Evolutionary conservation across 345 rosid species (phyloP), one percentile per base, ranked within the genome.

Genomic region (Hevea brasiliensis): DNA sequence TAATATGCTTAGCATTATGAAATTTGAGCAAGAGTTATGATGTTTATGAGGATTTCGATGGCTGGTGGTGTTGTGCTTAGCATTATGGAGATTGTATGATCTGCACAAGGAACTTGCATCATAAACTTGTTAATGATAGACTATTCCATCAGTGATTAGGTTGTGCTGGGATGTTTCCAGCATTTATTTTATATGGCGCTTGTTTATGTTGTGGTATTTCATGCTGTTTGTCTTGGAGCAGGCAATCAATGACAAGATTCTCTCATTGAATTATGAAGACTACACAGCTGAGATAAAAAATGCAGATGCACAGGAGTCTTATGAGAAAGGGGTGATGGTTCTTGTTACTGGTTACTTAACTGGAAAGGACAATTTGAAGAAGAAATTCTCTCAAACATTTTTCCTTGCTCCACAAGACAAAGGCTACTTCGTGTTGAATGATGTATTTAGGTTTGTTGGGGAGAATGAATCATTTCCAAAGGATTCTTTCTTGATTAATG

Each of bases 321-420:
- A 78, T 57, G 84, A 70, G 79, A 84, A 84, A 58, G 98, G 98
- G 15, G 95, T 90, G 70, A 89, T 87, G 35, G 89, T 94, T 35
- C 78, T 92, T 54, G 98, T 94, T 29, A 94, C 98, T 0, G 98
- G 98, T 70, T 86, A 83, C 75, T 80, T 90, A 74, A 92, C 93
- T 6, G 98, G 92, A 56, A 89, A 80, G 45, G 96, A 90, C 78
- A 83, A 83, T 70, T 81, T 87, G 80, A 86, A 80, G 81, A 89
- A 89, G 87, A 90, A 92, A 76, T 94, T 94, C 74, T 77, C 91
- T 20, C 98, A 94, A 79, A 82, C 92, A 5, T 94, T 92, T 83
- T 94, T 94, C 85, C 87, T 94, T 61, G 98, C 98, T 72, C 98
- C 93, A 23, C 98, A 90, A 61, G 98, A 94, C 72, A 86, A 83